Base-by-base conservation (phyloP, 2,329 filamentous ascomycete species). In the Ophiostoma sp. region DNA sequence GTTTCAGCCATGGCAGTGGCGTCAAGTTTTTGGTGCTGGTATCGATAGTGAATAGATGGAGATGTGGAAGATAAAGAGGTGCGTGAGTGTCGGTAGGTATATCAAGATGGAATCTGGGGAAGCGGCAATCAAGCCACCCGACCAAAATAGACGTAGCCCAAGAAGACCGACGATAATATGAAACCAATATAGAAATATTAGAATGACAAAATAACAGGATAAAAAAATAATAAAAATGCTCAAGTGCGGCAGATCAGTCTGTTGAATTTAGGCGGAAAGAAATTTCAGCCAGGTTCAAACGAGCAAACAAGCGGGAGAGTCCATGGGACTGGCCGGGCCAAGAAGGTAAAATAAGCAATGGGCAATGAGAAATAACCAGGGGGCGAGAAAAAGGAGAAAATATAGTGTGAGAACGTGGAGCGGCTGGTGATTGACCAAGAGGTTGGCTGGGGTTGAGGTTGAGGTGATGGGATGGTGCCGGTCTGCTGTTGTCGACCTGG, bases 1-100 rank as follows among this genome's bases (percentile, higher is more conserved):
- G 64, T 62, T 27, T 71, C 66, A 36, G 71, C 70, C 73, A 74
- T 74, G 44, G 8, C 31, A 27, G 15, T 36, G 20, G 20, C 15
- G 35, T 27, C 10, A 15, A 13, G 39, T 15, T 1, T 2, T 13
- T 15, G 13, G 4, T 15, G 13, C 39, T 4, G 4, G 39, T 15
- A 4, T 11, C 15, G 39, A 41, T 5, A 39, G 62, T 65, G 35
- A 65, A 23, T 39, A 35, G 33, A 10, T 64, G 6, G 20, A 62
- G 60, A 35, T n/a, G 44, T 27, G 11, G 8, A 27, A 57, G 52
- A 57, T 54, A 15, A 57, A 57, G n/a, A 13, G 52, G 44, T 15
- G 23, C n/a, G 52, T 27, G 10, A 13, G n/a, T 27, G 52, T 4
- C 15, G 7, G 20, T 1, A 36, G 31, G 57, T 31, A 62, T 27